Conservation (phyloP, 2,329 filamentous ascomycete species). For the Cryphonectria naterciae region DNA sequence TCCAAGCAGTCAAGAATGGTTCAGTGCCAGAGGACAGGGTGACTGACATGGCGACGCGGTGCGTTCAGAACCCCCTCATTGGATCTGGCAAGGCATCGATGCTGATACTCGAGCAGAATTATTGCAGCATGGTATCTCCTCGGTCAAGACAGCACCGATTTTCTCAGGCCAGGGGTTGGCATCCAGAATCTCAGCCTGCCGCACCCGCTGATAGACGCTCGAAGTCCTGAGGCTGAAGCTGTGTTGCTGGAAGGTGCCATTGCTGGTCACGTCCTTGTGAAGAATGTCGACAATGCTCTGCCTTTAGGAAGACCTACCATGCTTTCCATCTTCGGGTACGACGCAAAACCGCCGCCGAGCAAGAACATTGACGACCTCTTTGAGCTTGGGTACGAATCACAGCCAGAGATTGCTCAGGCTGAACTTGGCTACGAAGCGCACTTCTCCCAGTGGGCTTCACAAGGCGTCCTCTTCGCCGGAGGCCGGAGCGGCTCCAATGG, state of each 20-base stretch:
- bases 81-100: slow-evolving; percentile 32
- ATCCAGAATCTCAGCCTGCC: slow-evolving; percentile 64
- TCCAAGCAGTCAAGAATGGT: slow-evolving; percentile 76
- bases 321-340: slow-evolving; percentile 64
- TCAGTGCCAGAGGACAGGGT: slow-evolving; percentile 71
- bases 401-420: slow-evolving; percentile 49
- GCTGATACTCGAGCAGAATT: slow-evolving; percentile 53
- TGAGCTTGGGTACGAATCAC: slow-evolving; percentile 52
- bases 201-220: slow-evolving; percentile 53
- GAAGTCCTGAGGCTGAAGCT: slow-evolving; percentile 48
- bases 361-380: slow-evolving; percentile 52
- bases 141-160: slow-evolving; percentile 50
- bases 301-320: slow-evolving; percentile 64
- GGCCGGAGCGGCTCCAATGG: slow-evolving; percentile 56
- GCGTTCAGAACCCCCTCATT: slow-evolving; percentile 49
- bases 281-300: slow-evolving; percentile 67
- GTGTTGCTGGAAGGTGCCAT: slow-evolving; percentile 57
- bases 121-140: slow-evolving; percentile 64
- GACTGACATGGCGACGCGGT: slow-evolving; percentile 78
- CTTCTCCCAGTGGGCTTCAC: slow-evolving; percentile 54
- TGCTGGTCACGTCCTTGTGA: slow-evolving; percentile 74
- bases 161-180: slow-evolving; percentile 50
- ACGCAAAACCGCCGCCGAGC: slow-evolving; percentile 59
- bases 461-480: slow-evolving; percentile 56
- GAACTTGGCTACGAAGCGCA: slow-evolving; percentile 47